Percentiles rank a stretch among this genome's conserved stretches.
These are phyloP conservation scores for Aspergillus funiculosus DNA, from an alignment of 495 filamentous ascomycete species.

Conservation along the genomic window DNA sequence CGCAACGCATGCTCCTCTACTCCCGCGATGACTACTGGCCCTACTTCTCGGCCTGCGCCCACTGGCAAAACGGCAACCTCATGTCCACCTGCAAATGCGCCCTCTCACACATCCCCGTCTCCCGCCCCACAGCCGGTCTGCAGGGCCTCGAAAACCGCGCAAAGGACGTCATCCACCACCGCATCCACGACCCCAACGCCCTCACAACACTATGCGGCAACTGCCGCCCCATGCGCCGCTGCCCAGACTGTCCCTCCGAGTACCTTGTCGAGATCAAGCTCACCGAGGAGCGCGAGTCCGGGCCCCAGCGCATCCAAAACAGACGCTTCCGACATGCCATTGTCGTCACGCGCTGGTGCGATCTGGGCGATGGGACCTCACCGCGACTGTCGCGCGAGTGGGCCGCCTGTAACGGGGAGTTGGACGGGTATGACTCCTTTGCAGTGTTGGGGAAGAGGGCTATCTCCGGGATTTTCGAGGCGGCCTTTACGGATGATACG, in stretches of 20 bases:
- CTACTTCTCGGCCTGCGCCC: constrained; percentile 53
- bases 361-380: constrained; percentile 48
- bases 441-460: constrained; percentile 42
- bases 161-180: constrained; percentile 31
- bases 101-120: constrained; percentile 47
- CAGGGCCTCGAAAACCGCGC: constrained; percentile 38
- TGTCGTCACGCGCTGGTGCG: constrained; percentile 55
- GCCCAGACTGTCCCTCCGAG: constrained; percentile 55
- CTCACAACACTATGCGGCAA: constrained; percentile 45
- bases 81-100: constrained; percentile 55
- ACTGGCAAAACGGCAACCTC: constrained; percentile 55
- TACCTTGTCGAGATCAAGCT: constrained; percentile 54
- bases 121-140: constrained; percentile 33
- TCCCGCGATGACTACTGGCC: constrained; percentile 54
- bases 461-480: constrained; percentile 54
- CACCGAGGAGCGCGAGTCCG: constrained; percentile 39
- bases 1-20: constrained; percentile 48
- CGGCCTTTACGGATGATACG: constrained; percentile 45
- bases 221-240: constrained; percentile 52
- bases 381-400: constrained; percentile 40
- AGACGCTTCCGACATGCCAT: constrained; percentile 50
- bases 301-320: constrained; percentile 10
- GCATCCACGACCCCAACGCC: constrained; percentile 38
- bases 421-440: constrained; percentile 48
- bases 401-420: constrained; percentile 43